These are phyloP conservation scores for Aspergillus mulundensis DNA, from an alignment of 495 filamentous ascomycete genomes.

Conservation along the genomic window DNA sequence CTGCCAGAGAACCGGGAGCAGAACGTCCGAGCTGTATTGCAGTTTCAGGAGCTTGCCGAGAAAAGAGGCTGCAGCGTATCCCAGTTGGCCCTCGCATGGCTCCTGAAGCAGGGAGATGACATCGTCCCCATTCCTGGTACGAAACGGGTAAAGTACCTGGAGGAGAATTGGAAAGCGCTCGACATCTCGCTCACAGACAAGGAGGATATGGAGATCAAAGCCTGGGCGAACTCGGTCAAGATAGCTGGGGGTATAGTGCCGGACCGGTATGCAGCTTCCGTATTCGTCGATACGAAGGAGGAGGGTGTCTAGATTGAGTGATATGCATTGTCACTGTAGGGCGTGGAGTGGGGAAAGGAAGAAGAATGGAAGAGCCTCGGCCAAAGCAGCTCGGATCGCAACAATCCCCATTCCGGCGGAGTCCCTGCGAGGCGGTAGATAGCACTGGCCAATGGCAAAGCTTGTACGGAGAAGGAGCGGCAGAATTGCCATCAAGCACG, in stretches of 20 bases:
- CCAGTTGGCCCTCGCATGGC: constrained; percentile 56
- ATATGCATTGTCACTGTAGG: not conserved
- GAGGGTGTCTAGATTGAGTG: not conserved
- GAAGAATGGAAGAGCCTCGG: constrained; percentile 15
- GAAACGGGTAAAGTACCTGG: constrained; percentile 49
- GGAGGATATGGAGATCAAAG: not conserved
- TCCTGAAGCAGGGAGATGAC: constrained; percentile 57
- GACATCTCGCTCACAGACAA: not conserved
- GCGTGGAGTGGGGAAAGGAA: not conserved
- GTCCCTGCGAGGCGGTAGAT: constrained; percentile 5
- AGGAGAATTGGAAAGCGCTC: constrained; percentile 46
- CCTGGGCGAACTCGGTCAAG: not conserved
- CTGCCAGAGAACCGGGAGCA: constrained; percentile 18
- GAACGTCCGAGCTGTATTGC: constrained; percentile 46
- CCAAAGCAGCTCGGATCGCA: constrained; percentile 12
- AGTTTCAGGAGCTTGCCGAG: constrained; percentile 40
- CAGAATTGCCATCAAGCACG: not conserved
- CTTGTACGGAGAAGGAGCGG: not conserved
- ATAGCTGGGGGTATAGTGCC: not conserved
- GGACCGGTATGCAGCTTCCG: not conserved
- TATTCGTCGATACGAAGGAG: not conserved
- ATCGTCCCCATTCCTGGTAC: constrained; percentile 62
- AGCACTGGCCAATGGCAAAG: not conserved
- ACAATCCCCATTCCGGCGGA: constrained; percentile 12
- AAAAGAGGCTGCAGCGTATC: constrained; percentile 42